Evolutionary conservation across 495 filamentous ascomycete species (phyloP).

Genomic region (Penicillium paxilli): DNA sequence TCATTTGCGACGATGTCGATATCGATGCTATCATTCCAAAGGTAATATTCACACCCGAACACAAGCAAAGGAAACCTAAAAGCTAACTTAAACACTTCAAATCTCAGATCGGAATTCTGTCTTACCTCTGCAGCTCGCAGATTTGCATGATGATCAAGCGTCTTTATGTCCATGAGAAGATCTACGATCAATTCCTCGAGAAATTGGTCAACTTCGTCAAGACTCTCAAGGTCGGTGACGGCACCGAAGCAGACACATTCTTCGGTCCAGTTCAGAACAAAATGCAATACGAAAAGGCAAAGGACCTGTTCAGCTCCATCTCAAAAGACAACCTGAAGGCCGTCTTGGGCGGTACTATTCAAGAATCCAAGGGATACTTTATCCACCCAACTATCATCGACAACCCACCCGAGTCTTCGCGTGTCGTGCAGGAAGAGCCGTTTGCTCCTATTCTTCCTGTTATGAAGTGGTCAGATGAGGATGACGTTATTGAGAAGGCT

Average conservation of each 20-base stretch:
- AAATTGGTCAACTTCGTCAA: constrained; percentile 57
- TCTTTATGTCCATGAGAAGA: constrained; percentile 66
- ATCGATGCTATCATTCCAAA: constrained; percentile 59
- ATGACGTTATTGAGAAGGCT: constrained; percentile 56
- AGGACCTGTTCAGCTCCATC: constrained; percentile 48
- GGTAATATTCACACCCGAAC: constrained; percentile 19
- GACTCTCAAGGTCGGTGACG: constrained; percentile 47
- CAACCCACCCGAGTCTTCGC: constrained; percentile 54
- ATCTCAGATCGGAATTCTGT: constrained; percentile 26
- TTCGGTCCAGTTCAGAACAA: constrained; percentile 62
- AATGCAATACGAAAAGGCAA: constrained; percentile 57
- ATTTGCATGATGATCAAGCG: constrained; percentile 65
- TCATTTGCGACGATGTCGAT: constrained; percentile 66
- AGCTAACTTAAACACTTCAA: background rate
- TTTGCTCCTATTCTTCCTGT: constrained; percentile 59
- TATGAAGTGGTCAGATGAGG: constrained; percentile 55
- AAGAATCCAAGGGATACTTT: constrained; percentile 48
- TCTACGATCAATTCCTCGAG: constrained; percentile 62
- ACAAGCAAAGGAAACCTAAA: background rate
- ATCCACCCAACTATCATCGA: constrained; percentile 59
- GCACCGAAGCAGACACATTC: constrained; percentile 38
- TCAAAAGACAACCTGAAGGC: constrained; percentile 47
- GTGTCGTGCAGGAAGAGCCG: constrained; percentile 48
- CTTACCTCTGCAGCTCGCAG: constrained; percentile 57
- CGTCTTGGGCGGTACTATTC: constrained; percentile 29